Evolutionary conservation across 2,329 filamentous ascomycete species (phyloP).

Genomic region (Aureobasidium sp.): DNA sequence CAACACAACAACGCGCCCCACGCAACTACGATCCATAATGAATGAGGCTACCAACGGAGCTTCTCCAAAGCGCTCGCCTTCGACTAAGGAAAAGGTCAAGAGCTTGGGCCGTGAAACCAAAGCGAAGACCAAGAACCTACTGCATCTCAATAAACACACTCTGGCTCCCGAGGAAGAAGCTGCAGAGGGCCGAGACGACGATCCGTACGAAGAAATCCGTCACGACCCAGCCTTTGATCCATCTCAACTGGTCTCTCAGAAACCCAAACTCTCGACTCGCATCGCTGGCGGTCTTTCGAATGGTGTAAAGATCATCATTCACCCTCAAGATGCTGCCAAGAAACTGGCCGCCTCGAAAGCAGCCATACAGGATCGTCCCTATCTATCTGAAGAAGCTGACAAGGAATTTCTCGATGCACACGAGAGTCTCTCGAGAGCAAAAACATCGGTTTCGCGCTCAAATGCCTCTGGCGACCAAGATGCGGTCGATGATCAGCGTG

Average conservation of each 20-base stretch:
- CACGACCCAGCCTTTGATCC: slow-evolving; percentile 31
- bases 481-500: slow-evolving; percentile 11
- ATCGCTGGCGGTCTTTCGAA: slow-evolving; percentile 17
- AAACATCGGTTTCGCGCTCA: slow-evolving; percentile 11
- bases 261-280: slow-evolving; percentile 17
- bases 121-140: slow-evolving; percentile 15
- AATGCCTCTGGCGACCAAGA: slow-evolving; percentile 11
- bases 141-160: slow-evolving; percentile 6
- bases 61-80: background rate
- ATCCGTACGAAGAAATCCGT: slow-evolving; percentile 13
- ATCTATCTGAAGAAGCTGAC: slow-evolving; percentile 27
- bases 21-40: background rate
- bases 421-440: slow-evolving; percentile 21
- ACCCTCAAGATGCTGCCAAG: slow-evolving; percentile 27
- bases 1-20: background rate
- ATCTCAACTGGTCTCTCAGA: slow-evolving; percentile 19
- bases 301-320: slow-evolving; percentile 21
- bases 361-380: slow-evolving; percentile 29
- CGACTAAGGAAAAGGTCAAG: slow-evolving; percentile 13
- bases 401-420: slow-evolving; percentile 28
- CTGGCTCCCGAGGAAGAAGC: slow-evolving; percentile 7
- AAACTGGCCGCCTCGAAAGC: slow-evolving; percentile 26
- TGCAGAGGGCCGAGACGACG: slow-evolving; percentile 5
- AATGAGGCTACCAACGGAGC: background rate
- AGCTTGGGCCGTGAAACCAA: slow-evolving; percentile 15